These are phyloP conservation scores for Botryotinia convoluta DNA, from an alignment of 2,329 filamentous ascomycete genomes.

Conservation along the genomic window DNA sequence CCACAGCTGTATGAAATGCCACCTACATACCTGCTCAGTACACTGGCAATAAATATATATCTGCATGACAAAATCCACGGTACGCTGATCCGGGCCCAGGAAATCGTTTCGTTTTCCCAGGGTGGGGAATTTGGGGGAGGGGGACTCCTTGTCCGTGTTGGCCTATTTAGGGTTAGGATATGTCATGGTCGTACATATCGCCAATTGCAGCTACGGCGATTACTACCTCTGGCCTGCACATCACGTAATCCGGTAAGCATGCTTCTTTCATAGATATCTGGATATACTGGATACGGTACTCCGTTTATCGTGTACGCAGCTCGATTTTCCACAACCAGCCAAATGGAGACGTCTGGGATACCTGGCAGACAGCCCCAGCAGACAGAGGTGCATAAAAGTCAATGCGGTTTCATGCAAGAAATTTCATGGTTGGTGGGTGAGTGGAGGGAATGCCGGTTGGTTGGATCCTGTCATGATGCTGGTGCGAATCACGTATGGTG, in stretches of 20 bases:
- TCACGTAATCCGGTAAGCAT: background rate
- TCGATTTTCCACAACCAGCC: background rate
- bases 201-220: background rate
- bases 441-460: background rate
- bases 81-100: conserved; percentile 3
- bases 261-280: background rate
- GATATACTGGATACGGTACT: background rate
- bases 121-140: background rate
- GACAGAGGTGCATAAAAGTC: background rate
- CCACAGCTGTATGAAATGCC: background rate
- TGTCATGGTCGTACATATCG: background rate
- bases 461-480: background rate
- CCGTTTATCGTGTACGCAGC: background rate
- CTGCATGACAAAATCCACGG: background rate
- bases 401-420: background rate
- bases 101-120: background rate
- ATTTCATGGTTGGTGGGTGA: background rate
- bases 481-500: background rate
- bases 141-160: background rate
- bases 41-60: background rate
- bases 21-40: background rate
- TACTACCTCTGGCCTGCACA: background rate
- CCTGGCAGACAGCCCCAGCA: background rate
- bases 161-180: background rate
- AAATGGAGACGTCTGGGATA: background rate